Evolutionary conservation across 2,329 filamentous ascomycete species (phyloP).

Genomic region (Aspergillus tanneri): DNA sequence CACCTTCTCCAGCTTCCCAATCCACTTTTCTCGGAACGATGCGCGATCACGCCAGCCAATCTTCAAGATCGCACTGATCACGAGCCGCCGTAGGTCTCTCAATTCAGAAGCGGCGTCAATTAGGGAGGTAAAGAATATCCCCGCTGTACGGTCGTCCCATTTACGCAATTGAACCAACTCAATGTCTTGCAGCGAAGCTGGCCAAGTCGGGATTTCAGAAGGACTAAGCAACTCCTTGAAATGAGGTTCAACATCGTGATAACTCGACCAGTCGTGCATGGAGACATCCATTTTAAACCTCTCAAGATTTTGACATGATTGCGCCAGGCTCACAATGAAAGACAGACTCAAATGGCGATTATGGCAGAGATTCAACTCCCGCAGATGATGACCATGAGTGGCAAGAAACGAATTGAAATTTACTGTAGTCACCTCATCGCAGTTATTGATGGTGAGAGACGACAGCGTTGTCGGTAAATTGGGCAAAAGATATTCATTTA

Average conservation of each 20-base stretch:
- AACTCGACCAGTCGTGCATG: slow-evolving; percentile 68
- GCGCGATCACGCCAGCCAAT: slow-evolving; percentile 78
- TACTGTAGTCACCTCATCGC: slow-evolving; percentile 69
- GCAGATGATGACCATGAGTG: slow-evolving; percentile 66
- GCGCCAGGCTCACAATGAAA: slow-evolving; percentile 67
- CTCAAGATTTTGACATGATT: slow-evolving; percentile 68
- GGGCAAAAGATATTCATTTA: slow-evolving; percentile 67
- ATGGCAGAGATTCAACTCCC: slow-evolving; percentile 68
- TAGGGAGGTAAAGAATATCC: slow-evolving; percentile 76
- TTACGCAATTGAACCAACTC: slow-evolving; percentile 76
- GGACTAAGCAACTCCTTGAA: slow-evolving; percentile 65
- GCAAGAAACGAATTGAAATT: slow-evolving; percentile 65
- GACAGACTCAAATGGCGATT: slow-evolving; percentile 75
- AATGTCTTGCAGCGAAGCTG: slow-evolving; percentile 65
- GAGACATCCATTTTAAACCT: slow-evolving; percentile 74
- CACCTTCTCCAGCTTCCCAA: slow-evolving; percentile 61
- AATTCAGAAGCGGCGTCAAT: slow-evolving; percentile 68
- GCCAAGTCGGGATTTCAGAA: slow-evolving; percentile 73
- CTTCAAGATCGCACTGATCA: slow-evolving; percentile 75
- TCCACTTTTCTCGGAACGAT: slow-evolving; percentile 76
- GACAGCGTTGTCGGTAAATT: slow-evolving; percentile 65
- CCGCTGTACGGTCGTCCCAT: slow-evolving; percentile 67
- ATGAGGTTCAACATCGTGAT: slow-evolving; percentile 70
- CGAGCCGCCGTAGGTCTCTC: slow-evolving; percentile 65
- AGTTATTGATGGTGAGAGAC: slow-evolving; percentile 74